Percentiles rank a stretch among this genome's conserved stretches.
Evolutionary conservation across 805 yeast genomes (phyloP).

Genomic region (Yarrowia sp.): DNA sequence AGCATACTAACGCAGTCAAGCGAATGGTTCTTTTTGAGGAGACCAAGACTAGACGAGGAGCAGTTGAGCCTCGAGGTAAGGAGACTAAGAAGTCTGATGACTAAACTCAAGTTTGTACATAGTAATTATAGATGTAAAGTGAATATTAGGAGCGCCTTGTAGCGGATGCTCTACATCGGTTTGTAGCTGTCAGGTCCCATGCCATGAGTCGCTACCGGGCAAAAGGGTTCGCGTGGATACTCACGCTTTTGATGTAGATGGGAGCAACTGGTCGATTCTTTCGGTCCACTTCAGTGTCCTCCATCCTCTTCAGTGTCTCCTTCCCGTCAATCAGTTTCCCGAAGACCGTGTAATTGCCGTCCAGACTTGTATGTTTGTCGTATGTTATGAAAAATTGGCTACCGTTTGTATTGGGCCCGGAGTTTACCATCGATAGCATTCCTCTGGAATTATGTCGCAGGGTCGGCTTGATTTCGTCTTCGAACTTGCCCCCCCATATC

Average conservation of each 20-base stretch:
- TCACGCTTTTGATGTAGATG: constrained; percentile 47
- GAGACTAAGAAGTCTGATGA: constrained; percentile 33
- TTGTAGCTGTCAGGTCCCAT: no score
- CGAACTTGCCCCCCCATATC: constrained; percentile 56
- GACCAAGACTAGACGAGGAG: constrained; percentile 80
- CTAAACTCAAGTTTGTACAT: constrained; percentile 10
- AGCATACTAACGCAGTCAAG: constrained; percentile 56
- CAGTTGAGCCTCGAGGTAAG: constrained; percentile 42
- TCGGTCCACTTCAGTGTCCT: constrained; percentile 60
- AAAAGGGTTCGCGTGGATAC: constrained; percentile 56
- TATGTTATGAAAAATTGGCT: constrained; percentile 90
- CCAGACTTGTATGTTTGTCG: constrained; percentile 71
- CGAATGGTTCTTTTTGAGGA: constrained; percentile 93
- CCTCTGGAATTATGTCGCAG: constrained; percentile 81
- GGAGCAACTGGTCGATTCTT: constrained; percentile 52
- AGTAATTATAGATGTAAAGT: constrained; percentile 26
- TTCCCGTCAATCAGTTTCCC: constrained; percentile 63
- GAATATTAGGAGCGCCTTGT: no score
- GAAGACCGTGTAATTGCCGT: constrained; percentile 77
- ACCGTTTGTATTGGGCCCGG: constrained; percentile 92
- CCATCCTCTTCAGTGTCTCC: constrained; percentile 63
- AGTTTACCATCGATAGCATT: constrained; percentile 87
- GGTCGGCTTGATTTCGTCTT: constrained; percentile 48
- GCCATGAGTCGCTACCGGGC: constrained; percentile 45
- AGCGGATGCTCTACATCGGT: no score